Base-by-base conservation (phyloP, 768 basidiomycete genomes). In the Tricholoma flavovirens region DNA sequence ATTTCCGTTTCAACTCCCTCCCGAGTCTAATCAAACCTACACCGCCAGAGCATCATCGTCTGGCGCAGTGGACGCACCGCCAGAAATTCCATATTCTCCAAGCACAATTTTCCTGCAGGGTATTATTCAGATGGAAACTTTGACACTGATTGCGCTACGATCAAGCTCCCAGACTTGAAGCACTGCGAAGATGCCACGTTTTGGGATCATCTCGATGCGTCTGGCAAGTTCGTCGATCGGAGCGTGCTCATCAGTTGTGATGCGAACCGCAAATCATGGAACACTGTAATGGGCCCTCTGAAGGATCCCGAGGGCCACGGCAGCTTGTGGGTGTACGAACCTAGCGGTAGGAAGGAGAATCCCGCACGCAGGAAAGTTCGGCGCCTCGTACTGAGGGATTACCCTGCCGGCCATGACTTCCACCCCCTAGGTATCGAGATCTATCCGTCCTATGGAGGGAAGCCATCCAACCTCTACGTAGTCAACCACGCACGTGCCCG, bases 281-380 rank as follows among this genome's bases (percentile, higher is more conserved):
- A 90, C 64, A 88, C 87, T 6, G 88, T 82, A 46, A 83, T 87
- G 83, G 88, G 88, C 0, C 88, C 88, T 5, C 64, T 90, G 49
- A 67, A 59, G 0, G 69, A 88, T 61, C 85, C 88, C 1, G 62
- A 69, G 4, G 80, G 83, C 4, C 77, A 67, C n/a, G 88, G 86
- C 0, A 71, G 75, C 3, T 70, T 90, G 21, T 90, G 87, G 80
- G 48, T 87, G 4, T 79, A 84, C 61, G 66, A 67, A 24, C 67
- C 71, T 2, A 56, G 60, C 7, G 48, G 35, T 19, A 55, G 54
- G 46, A 51, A 55, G 54, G 24, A 30, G 40, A 59, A 59, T 4
- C 33, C 46, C 17, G 38, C 56, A 14, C 33, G 30, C 15, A 54
- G 64, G 9, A 60, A 65, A 42, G 69, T 78, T 1, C 70, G 72